A percentile compares a stretch with the other conserved stretches of the same genome.
These are phyloP conservation scores for Diaporthe sp. DNA, from an alignment of 2,329 filamentous ascomycete species.

Conservation along the genomic window DNA sequence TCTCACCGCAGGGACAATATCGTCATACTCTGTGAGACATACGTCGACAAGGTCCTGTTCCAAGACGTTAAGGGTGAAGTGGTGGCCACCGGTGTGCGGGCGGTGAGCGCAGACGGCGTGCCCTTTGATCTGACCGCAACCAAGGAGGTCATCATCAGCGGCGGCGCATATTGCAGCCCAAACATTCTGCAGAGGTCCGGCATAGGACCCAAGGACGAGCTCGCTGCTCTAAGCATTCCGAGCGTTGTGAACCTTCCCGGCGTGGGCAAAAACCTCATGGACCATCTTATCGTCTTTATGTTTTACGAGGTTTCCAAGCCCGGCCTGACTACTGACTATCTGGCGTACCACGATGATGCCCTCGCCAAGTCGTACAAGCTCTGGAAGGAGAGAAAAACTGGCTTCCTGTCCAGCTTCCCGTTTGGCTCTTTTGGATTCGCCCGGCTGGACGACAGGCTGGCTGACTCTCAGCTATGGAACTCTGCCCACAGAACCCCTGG, in stretches of 20 bases:
- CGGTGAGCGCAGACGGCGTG: background rate
- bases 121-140: background rate
- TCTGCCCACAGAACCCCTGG: background rate
- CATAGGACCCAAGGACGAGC: slow-evolving; percentile 41
- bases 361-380: background rate
- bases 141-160: slow-evolving; percentile 46
- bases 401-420: slow-evolving; percentile 13
- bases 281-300: slow-evolving; percentile 39
- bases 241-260: slow-evolving; percentile 40
- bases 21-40: background rate
- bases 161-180: slow-evolving; percentile 43
- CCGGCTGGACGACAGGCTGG: slow-evolving; percentile 19
- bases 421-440: slow-evolving; percentile 15
- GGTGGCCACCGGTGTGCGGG: background rate
- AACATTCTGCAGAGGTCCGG: slow-evolving; percentile 46
- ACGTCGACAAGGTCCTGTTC: slow-evolving; percentile 2
- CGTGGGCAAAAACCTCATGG: slow-evolving; percentile 42
- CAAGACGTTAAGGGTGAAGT: background rate
- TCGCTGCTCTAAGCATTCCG: slow-evolving; percentile 39
- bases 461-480: slow-evolving; percentile 4
- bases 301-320: slow-evolving; percentile 14
- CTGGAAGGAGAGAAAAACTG: slow-evolving; percentile 5
- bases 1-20: background rate
- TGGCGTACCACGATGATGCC: slow-evolving; percentile 7
- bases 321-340: background rate